Evolutionary conservation across 306 rosid species (phyloP), one percentile per base, ranked within the genome.

Genomic region (Trifolium pratense): DNA sequence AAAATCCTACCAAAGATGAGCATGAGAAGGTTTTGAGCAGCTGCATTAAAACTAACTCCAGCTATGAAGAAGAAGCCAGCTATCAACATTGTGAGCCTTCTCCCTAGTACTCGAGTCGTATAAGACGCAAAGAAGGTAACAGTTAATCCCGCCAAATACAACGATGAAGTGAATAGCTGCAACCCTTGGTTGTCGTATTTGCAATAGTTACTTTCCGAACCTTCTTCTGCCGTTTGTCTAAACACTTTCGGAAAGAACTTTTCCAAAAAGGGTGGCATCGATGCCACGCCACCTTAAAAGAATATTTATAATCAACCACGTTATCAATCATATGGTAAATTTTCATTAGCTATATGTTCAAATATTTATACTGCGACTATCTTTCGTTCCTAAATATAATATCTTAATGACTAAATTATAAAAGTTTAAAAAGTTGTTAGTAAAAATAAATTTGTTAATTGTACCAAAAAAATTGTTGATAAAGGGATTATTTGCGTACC

Each of bases 91-190:
- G 97, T 89, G 5, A 71, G 67, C 67, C 78, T 89, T n/a, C 97
- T 79, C 4, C 97, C 97, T 0, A 80, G 17, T 34, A 17, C 77
- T 26, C 88, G 56, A 2, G 97, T 87, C 1, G 89, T 79, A 65
- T 80, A 81, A 4, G 97, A 87, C 0, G 97, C 94, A 2, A 89
- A 79, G 46, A 91, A 84, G 0, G 89, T 85, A 0, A 91, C 76
- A 0, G 65, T 68, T 70, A 89, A 68, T 48, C 89, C 97, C 0
- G 92, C 94, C 3, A 89, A 75, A 59, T 89, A 91, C 21, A 89
- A 29, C 7, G 88, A 82, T 26, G 97, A 89, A 29, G 92, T 91
- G 84, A 89, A 91, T 59, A 88, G 6, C 12, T 91, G 94, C 36
- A 87, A 34, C 10, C 82, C 69, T 75, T 85, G 79, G 51, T 82